Evolutionary conservation across 164 flowering plant genomes (phyloP), one percentile per base, ranked within the genome.

Genomic region (Dillenia turbinata): DNA sequence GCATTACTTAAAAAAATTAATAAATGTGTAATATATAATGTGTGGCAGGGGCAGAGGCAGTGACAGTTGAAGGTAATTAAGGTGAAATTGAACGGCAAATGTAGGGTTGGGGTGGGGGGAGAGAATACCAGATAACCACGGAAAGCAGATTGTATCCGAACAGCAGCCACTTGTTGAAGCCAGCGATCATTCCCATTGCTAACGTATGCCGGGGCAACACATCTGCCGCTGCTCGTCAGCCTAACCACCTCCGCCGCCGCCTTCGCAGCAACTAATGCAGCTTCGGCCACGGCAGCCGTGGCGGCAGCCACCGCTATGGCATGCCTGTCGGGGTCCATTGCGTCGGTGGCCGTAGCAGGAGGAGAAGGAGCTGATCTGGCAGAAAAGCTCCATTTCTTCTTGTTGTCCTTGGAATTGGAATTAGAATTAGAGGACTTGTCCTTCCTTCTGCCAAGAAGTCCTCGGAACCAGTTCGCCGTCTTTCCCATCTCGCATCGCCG

Each of bases 221-320:
- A 49, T 2, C 79, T 44, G 13, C 73, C 76, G 7, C 79, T 62
- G 51, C 77, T 77, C 8, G 92, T 92, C 33, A 92, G 76, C 57
- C 82, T 69, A 14, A 89, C 90, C 0, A 89, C 97, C 65, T 81
- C 94, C 0, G 85, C 97, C 6, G 96, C 96, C 4, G 97, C 97
- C 53, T 81, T 84, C 0, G 94, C 96, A 0, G 96, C 92, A 0
- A 89, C 90, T 1, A 87, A 79, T 0, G 96, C 97, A 0, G 92
- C 96, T 71, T 91, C 94, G 2, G 96, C 92, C 8, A 82, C 95
- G 0, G 92, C 94, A 0, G 93, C 96, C 0, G 97, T 87, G 9
- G 97, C 97, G 0, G 96, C 85, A 0, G 97, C 97, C 9, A 90
- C 97, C 0, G 92, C 95, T 55, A 91, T 84, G 47, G 97, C 97